Conservation (phyloP, 2,329 filamentous ascomycete genomes). For the Mycosphaerella arachidis region DNA sequence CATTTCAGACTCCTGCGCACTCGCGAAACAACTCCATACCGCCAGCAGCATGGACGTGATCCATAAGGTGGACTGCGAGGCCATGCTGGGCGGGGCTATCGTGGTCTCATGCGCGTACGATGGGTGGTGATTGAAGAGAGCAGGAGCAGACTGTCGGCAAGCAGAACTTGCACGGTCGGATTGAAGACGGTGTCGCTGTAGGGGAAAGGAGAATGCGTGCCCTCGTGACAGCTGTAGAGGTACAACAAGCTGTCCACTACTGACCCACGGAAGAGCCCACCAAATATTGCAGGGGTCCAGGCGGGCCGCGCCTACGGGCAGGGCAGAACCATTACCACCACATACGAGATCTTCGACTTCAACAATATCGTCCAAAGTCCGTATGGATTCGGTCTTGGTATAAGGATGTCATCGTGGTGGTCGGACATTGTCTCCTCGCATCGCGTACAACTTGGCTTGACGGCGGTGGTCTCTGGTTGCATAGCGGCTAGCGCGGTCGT, state of each 20-base stretch:
- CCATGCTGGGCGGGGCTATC: conserved; percentile 15
- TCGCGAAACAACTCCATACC: conserved; percentile 26
- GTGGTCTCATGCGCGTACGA: neutral
- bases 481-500: conserved; percentile 52
- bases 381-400: neutral
- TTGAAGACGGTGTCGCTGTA: neutral
- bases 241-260: neutral
- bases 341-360: neutral
- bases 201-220: neutral
- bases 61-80: conserved; percentile 16
- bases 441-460: conserved; percentile 61
- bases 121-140: neutral
- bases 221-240: neutral
- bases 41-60: conserved; percentile 30
- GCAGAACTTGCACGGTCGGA: neutral
- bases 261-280: neutral
- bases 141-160: neutral
- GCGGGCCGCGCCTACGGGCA: neutral
- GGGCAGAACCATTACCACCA: neutral
- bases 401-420: conserved; percentile 44
- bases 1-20: conserved; percentile 27
- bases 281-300: neutral
- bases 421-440: conserved; percentile 43
- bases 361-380: neutral
- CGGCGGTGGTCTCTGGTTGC: conserved; percentile 56